These are phyloP conservation scores for Penicillium mononematosum DNA, from an alignment of 495 filamentous ascomycete species.

Conservation along the genomic window DNA sequence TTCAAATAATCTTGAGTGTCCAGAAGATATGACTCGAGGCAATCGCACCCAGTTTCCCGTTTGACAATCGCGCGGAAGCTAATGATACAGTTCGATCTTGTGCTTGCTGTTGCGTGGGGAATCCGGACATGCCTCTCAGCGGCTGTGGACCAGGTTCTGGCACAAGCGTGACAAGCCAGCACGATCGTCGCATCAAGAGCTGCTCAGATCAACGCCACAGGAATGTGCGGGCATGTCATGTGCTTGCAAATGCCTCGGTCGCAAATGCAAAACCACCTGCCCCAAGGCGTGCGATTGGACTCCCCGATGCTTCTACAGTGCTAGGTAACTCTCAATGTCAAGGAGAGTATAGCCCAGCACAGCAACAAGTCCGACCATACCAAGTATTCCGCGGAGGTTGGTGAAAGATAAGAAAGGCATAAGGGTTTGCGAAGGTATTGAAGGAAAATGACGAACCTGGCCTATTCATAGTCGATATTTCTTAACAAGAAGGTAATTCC, in stretches of 20 bases:
- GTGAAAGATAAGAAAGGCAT: conserved; percentile 9
- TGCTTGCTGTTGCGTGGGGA: conserved; percentile 64
- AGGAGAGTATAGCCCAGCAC: neutral
- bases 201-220: conserved; percentile 19
- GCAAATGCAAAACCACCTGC: conserved; percentile 26
- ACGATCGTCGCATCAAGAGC: conserved; percentile 16
- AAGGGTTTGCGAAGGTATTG: conserved; percentile 17
- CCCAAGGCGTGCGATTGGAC: conserved; percentile 27
- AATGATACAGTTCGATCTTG: conserved; percentile 57
- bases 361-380: neutral
- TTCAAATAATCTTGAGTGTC: conserved; percentile 4
- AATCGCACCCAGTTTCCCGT: conserved; percentile 69
- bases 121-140: conserved; percentile 68
- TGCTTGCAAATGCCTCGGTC: conserved; percentile 31
- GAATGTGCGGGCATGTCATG: conserved; percentile 22
- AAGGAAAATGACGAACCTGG: conserved; percentile 41
- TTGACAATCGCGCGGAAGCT: conserved; percentile 68
- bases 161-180: conserved; percentile 30
- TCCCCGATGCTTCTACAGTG: neutral
- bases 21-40: conserved; percentile 6
- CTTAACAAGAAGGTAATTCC: conserved; percentile 1
- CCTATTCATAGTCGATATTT: conserved; percentile 38
- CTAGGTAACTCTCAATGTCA: conserved; percentile 1
- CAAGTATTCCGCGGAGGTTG: conserved; percentile 11
- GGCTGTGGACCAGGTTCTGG: conserved; percentile 66